Evolutionary conservation across 768 basidiomycete species (phyloP), one percentile per base, ranked within the genome.

Genomic region (Phlegmacium glaucopus): DNA sequence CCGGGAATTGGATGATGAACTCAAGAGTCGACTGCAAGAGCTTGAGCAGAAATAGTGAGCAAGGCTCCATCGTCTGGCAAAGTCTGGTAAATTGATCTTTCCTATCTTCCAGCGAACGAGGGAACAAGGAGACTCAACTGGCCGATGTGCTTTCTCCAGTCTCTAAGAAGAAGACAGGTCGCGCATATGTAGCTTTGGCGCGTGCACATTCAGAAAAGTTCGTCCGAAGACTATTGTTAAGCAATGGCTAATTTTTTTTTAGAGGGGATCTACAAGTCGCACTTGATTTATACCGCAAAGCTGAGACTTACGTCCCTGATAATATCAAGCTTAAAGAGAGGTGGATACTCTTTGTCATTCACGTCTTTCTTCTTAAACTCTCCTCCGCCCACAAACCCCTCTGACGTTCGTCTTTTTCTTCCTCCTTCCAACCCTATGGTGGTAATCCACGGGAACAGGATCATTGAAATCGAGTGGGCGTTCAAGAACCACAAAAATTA

Each of bases 311-410:
- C 54, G 87, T 90, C 40, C 90, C 90, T n/a, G 85, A 90, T 48
- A 92, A 93, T 60, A 64, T 80, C 66, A 91, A 89, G 64, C 75
- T 93, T 41, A 81, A 83, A 78, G 87, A 88, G 75, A 87, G 90
- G 90, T 91, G 77, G 78, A 83, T 83, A 75, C 76, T 80, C 72
- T 85, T 83, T 65, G 67, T 85, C 65, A 65, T 82, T 62, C 71
- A 81, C 65, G 76, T 84, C 62, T 83, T 82, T 61, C 68, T 82
- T 63, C 75, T 75, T 73, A 74, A 74, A 66, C 56, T 78, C 62
- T 77, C 74, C 45, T 62, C 62, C 50, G 54, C 60, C 59, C 61
- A 61, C 49, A 48, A 51, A 38, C 54, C 40, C 42, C 60, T 72
- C 76, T 78, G 72, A 77, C 72, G 65, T 65, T 60, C 56, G 62